These are phyloP conservation scores for Henckelia pumila DNA, from an alignment of 257 asterid species.

Conservation along the genomic window DNA sequence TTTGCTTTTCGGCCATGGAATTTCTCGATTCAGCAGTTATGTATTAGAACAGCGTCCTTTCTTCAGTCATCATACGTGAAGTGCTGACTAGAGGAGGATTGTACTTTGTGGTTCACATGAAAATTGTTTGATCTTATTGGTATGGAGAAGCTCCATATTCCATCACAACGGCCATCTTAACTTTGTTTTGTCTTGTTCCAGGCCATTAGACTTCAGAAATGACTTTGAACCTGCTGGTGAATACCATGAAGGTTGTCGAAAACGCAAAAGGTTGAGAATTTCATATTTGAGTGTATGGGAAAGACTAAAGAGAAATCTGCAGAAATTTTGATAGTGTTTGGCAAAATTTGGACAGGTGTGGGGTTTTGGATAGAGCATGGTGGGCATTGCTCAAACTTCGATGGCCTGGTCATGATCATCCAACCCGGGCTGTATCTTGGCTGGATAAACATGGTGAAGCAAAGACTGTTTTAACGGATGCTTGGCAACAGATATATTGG, in stretches of 20 bases:
- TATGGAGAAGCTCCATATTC: conserved; percentile 10
- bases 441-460: conserved; percentile 32
- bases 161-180: conserved; percentile 15
- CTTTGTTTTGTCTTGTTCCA: conserved; percentile 37
- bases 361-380: conserved; percentile 62
- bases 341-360: conserved; percentile 36
- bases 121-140: conserved; percentile 15
- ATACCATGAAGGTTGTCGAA: conserved; percentile 39
- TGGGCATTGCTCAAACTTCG: conserved; percentile 49
- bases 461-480: conserved; percentile 37
- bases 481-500: conserved; percentile 85
- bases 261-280: conserved; percentile 76
- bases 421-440: conserved; percentile 33
- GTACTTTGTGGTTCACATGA: not conserved
- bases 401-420: conserved; percentile 51
- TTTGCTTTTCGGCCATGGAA: not conserved
- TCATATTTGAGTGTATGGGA: conserved; percentile 1
- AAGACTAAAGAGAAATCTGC: conserved; percentile 21
- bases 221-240: conserved; percentile 36
- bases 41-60: not conserved
- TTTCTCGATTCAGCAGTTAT: not conserved
- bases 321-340: conserved; percentile 23
- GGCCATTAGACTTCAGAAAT: conserved; percentile 48
- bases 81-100: not conserved
- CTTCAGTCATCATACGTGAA: not conserved